Base-by-base conservation (phyloP, 2,329 filamentous ascomycete species). In the Hawksworthiomyces lignivorus region DNA sequence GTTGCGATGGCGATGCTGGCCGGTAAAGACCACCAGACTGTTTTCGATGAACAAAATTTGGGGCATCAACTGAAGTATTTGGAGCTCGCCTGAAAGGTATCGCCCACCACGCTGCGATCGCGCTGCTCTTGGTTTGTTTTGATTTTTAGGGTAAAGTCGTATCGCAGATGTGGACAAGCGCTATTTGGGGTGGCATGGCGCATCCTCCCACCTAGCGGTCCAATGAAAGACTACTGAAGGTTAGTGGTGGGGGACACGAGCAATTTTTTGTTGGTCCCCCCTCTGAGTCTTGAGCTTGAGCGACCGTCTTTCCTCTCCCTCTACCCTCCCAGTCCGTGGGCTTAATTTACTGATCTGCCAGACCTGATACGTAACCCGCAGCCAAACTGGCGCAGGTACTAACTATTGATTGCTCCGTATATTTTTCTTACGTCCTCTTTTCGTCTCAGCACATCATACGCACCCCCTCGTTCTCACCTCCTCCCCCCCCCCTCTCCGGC, bases 101-200 rank as follows among this genome's bases (percentile, higher is more conserved):
- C 43, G 28, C 37, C 14, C n/a, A n/a, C n/a, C n/a, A n/a, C n/a
- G n/a, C n/a, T n/a, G n/a, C n/a, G n/a, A n/a, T n/a, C n/a, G n/a
- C n/a, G n/a, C n/a, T n/a, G n/a, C n/a, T n/a, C n/a, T 36, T 35
- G 42, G 22, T 39, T 38, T 39, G 21, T 17, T 38, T 30, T 27
- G 2, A 5, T 39, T 35, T 29, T 18, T 11, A 27, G 26, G 30
- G 37, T 10, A 20, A 32, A 30, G 39, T 42, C 20, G 45, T 45
- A 42, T 45, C 44, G n/a, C n/a, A n/a, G n/a, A n/a, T n/a, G n/a
- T n/a, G n/a, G n/a, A 43, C 44, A 43, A 35, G 39, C 44, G 36
- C 31, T 35, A 36, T 36, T 30, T 36, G 9, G 32, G 33, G 27
- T 27, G 19, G 21, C 32, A 41, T 35, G 27, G 28, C 32, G 37